Base-by-base conservation (phyloP, 139 green algal genomes). In the Chlamydomonas incerta region DNA sequence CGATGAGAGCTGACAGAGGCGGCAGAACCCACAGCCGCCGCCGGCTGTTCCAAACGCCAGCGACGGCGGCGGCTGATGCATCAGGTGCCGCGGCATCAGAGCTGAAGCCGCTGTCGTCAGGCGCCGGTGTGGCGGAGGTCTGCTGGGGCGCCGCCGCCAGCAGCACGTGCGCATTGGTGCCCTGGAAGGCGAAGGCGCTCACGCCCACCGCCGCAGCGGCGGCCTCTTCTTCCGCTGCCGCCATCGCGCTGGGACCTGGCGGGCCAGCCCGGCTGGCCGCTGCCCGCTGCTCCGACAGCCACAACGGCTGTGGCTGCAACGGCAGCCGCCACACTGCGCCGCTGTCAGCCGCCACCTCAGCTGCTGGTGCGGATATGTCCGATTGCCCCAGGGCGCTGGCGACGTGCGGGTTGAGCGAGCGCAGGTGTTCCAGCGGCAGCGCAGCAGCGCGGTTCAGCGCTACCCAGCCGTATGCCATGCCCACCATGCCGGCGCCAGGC, bases 101-200 rank as follows among this genome's bases (percentile, higher is more conserved):
- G n/a, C n/a, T n/a, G n/a, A n/a, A n/a, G 41, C 41, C 41, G 41
- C 41, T 50, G 41, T 50, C 8, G 41, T 8, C 41, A 8, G 41
- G 41, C 10, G 3, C 15, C 29, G 14, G 2, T 13, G 68, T 35
- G 14, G 68, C 15, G 10, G 18, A 5, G 55, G 55, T 17, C 24
- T 17, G 62, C 28, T 34, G 18, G 11, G 70, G 18, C 6, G 60
- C 28, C 0, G 60, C 37, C n/a, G 34, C 26, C 6, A 97, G 13
- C 47, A 96, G 76, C 50, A 90, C 84, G 68, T 98, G 92, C 20
- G 91, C 93, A 81, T 97, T 96, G 62, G 93, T 95, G 62, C 95
- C 95, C 82, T 82, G 70, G 90, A 97, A 98, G 1, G 95, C 96
- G 81, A 98, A 98, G 8, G 94, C 93, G 85, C 93, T 97, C 57